Percentiles rank a stretch among this genome's conserved stretches.
Evolutionary conservation across 2,329 filamentous ascomycete species (phyloP).

Genomic region (Fusarium fujikuroi): DNA sequence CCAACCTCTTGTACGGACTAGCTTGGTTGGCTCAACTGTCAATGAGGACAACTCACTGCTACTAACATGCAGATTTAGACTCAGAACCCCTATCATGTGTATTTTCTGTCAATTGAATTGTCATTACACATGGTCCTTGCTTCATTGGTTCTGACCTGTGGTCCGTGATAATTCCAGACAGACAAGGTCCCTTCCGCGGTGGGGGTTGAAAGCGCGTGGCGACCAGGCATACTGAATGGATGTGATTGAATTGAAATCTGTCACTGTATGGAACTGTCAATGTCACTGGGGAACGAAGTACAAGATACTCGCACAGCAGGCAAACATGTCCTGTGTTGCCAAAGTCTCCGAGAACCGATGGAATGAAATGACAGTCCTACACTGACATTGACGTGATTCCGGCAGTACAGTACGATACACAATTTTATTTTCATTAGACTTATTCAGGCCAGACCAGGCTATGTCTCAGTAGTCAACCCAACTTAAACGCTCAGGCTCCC

Average conservation of each 20-base stretch:
- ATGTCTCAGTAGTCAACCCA: constrained; percentile 5
- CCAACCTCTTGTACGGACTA: constrained; percentile 4
- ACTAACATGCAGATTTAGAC: constrained; percentile 13
- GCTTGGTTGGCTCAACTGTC: constrained; percentile 5
- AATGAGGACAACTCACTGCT: constrained; percentile 22
- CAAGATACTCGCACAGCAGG: constrained; percentile 21
- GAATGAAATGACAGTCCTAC: background rate
- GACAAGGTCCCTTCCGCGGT: constrained; percentile 22
- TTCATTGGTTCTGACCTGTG: constrained; percentile 33
- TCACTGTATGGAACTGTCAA: background rate
- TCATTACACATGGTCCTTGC: constrained; percentile 37
- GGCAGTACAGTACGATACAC: constrained; percentile 26
- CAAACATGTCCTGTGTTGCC: background rate
- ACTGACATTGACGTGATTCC: constrained; percentile 20
- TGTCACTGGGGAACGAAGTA: constrained; percentile 22
- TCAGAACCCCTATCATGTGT: constrained; percentile 4
- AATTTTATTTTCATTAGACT: constrained; percentile 9
- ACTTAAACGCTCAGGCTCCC: constrained; percentile 26
- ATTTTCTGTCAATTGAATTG: constrained; percentile 15
- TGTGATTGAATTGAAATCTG: background rate
- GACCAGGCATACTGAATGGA: constrained; percentile 7
- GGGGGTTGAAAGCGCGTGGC: constrained; percentile 31
- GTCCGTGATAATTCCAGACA: constrained; percentile 4
- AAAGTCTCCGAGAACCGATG: constrained; percentile 20
- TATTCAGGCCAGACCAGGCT: constrained; percentile 8